Evolutionary conservation across 225 moss, liverwort and hornwort species (phyloP), one percentile per base, ranked within the genome.

Genomic region (Rhytidiadelphus loreus): DNA sequence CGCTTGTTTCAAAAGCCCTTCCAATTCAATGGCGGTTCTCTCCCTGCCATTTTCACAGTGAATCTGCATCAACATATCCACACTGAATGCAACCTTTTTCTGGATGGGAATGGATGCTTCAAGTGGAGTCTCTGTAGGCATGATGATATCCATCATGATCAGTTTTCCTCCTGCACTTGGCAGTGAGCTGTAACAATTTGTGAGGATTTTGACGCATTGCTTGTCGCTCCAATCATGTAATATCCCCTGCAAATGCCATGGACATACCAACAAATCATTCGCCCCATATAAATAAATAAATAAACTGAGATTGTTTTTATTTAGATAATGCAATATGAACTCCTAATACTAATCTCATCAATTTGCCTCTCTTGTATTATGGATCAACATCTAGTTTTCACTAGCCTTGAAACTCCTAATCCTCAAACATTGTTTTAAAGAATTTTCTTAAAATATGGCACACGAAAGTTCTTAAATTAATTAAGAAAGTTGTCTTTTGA

Each of bases 21-120:
- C 25, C 56, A 77, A 77, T 25, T 56, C 77, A 19, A 7, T 37
- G 0, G 56, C 16, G 16, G 77, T 77, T 77, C 56, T 77, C 56
- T 77, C 56, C n/a, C 56, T 55, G 25, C 77, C n/a, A 24, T 9
- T 56, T 77, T 8, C 55, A n/a, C 37, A 77, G 56, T 77, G n/a
- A 25, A 77, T 24, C 77, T 56, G 77, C 77, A 77, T 77, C 77
- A 77, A 9, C 0, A 25, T 16, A 14, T 77, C 77, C 8, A 2
- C 0, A 1, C 2, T 15, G 25, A n/a, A 77, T 2, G 12, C 22
- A 21, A 22, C 0, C 35, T 3, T 52, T 35, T 5, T 35, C 22
- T 52, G 76, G 35, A 52, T 14, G 55, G 56, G 56, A 56, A n/a
- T 4, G 77, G 56, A 25, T 56, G n/a, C 25, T n/a, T n/a, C 77